A percentile compares a stretch with the other conserved stretches of the same genome.
Conservation (phyloP, 805 yeast genomes). For the Cyberlindnera meyerae region DNA sequence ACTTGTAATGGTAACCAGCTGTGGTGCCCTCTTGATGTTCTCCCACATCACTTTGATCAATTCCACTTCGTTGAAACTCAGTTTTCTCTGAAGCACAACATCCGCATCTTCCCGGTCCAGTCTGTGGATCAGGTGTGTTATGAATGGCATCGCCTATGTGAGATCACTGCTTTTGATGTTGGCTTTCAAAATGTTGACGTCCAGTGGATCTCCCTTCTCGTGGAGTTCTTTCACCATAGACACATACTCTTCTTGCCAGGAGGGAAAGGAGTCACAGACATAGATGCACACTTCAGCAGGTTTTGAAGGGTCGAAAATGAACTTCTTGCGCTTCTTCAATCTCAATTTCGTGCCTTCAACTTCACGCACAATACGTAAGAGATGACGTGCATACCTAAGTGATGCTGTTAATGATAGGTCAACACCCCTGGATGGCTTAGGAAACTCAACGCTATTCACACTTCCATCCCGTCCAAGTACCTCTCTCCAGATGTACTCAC, state of each 20-base stretch:
- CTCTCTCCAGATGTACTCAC: slow-evolving; percentile 85
- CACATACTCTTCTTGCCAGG: slow-evolving; percentile 87
- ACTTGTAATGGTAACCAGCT: slow-evolving; percentile 48
- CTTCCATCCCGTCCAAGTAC: slow-evolving; percentile 59
- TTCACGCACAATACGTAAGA: slow-evolving; percentile 84
- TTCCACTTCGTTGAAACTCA: slow-evolving; percentile 72
- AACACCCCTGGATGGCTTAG: slow-evolving; percentile 62
- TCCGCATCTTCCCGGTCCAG: slow-evolving; percentile 63
- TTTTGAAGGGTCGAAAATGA: slow-evolving; percentile 66
- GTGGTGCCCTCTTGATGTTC: slow-evolving; percentile 59
- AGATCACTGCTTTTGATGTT: too few species aligned
- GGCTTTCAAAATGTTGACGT: too few species aligned
- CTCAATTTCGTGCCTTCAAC: slow-evolving; percentile 78
- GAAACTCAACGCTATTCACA: slow-evolving; percentile 75
- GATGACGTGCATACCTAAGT: slow-evolving; percentile 69
- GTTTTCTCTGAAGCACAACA: slow-evolving; percentile 82
- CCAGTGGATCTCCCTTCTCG: too few species aligned
- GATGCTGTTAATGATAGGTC: slow-evolving; percentile 60
- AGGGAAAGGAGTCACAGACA: slow-evolving; percentile 78
- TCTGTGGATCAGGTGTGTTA: slow-evolving; percentile 77
- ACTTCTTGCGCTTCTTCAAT: slow-evolving; percentile 58
- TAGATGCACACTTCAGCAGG: slow-evolving; percentile 71
- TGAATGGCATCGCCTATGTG: slow-evolving; percentile 92
- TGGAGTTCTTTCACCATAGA: too few species aligned
- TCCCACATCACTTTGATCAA: slow-evolving; percentile 51